Base-by-base conservation (phyloP, 2,329 filamentous ascomycete species). In the Amphichorda felina region DNA sequence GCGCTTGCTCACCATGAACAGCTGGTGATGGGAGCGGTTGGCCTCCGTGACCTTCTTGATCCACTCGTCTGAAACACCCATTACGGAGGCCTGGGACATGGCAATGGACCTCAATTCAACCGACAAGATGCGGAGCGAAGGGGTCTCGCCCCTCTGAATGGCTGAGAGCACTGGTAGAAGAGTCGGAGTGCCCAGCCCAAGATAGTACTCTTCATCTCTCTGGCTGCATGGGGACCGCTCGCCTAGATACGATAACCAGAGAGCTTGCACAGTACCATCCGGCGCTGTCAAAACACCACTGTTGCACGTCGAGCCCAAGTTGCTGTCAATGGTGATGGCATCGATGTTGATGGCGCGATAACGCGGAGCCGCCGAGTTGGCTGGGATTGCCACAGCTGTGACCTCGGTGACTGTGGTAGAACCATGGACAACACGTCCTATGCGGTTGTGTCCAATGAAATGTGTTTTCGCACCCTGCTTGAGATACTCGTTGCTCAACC, bases 371-470 rank as follows among this genome's bases (percentile, higher is more conserved):
- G 86, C 78, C 1, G 84, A 81, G 58, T 94, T 96, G 18, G 91
- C 87, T 1, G 91, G 93, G 41, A 98, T 96, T 1, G 88, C 86
- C 3, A 96, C 91, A 2, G 91, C 91, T 9, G 89, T 96, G 50
- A 98, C 93, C 55, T 98, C 91, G 1, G 93, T 98, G 11, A 98
- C 87, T 0, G 82, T 86, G 0, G 91, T 96, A 47, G 94, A 87
- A 5, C 87, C 84, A 46, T 95, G 85, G 4, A 96, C 89, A 28
- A 95, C 85, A 25, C 89, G 78, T 41, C 89, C 81, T 45, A 95
- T 96, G 45, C 93, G 80, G 54, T 98, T 98, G 64, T 94, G 93
- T n/a, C 91, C 93, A 43, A 98, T 82, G 59, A 98, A 98, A 45
- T 94, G 88, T 0, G 88, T 95, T 38, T 89, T 82, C 33, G 88